These are phyloP conservation scores for Erodium maritimum DNA, from an alignment of 345 rosid genomes.

Conservation along the genomic window DNA sequence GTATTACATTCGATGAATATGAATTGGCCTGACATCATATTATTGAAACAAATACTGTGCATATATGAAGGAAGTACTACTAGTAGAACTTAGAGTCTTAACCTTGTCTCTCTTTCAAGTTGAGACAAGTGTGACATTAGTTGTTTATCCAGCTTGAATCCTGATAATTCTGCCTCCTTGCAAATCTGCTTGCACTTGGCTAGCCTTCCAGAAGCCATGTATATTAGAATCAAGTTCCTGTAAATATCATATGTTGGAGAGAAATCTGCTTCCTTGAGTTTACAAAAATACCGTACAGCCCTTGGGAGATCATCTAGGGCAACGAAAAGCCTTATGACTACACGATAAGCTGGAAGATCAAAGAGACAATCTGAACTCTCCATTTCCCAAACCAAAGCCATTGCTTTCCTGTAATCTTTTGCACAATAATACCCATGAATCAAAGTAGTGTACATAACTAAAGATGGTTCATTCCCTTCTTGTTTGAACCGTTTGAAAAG, in stretches of 20 bases:
- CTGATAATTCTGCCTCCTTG: conserved; percentile 69
- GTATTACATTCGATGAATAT: no score
- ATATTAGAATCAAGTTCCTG: conserved; percentile 39
- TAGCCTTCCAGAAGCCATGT: conserved; percentile 41
- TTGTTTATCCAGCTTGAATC: conserved; percentile 43
- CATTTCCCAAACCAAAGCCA: conserved; percentile 83
- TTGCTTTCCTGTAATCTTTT: conserved; percentile 59
- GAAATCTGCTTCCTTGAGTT: conserved; percentile 77
- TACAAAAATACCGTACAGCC: conserved; percentile 64
- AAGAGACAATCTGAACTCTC: conserved; percentile 57
- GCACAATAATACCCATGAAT: conserved; percentile 59
- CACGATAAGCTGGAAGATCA: conserved; percentile 83
- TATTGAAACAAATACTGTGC: no score
- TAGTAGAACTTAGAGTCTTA: conserved; percentile 6
- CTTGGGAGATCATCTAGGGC: conserved; percentile 65
- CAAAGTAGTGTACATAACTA: conserved; percentile 78
- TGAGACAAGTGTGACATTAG: conserved; percentile 22
- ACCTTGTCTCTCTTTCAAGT: conserved; percentile 26
- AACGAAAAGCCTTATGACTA: conserved; percentile 57
- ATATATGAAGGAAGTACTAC: background rate
- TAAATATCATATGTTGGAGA: conserved; percentile 63
- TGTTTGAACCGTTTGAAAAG: conserved; percentile 54
- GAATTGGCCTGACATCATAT: no score
- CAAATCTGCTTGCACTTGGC: conserved; percentile 56
- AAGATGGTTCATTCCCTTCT: conserved; percentile 40